These are phyloP conservation scores for Salvia hispanica DNA, from an alignment of 257 asterid genomes.

Conservation along the genomic window DNA sequence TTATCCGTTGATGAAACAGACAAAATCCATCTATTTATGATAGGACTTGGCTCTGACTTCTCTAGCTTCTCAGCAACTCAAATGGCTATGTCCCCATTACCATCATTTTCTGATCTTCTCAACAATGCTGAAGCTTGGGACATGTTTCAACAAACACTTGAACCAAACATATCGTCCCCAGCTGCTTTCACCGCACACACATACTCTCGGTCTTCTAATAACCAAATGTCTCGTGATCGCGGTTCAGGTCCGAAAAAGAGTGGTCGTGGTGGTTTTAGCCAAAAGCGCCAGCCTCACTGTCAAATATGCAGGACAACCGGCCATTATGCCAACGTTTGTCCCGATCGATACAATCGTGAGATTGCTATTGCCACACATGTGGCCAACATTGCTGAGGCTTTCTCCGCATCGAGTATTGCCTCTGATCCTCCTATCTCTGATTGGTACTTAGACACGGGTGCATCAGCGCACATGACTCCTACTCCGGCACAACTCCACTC, in stretches of 20 bases:
- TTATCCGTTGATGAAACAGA: not conserved
- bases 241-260: no score
- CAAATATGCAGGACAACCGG: no score
- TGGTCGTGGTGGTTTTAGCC: not conserved
- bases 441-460: not conserved
- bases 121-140: not conserved
- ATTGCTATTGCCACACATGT: not conserved
- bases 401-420: not conserved
- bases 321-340: not conserved
- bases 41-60: not conserved
- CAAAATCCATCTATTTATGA: not conserved
- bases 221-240: not conserved
- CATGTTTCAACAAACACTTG: not conserved
- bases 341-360: not conserved
- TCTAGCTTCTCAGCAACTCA: not conserved
- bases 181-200: not conserved
- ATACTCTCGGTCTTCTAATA: not conserved
- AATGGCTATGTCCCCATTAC: not conserved
- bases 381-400: not conserved
- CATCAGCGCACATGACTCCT: not conserved
- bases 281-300: not conserved
- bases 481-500: not conserved
- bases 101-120: not conserved
- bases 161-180: not conserved
- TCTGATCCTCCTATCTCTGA: not conserved